A percentile compares a stretch with the other conserved stretches of the same genome.
Conservation (phyloP, 768 basidiomycete genomes). For the Chalciporus pseudorubinellus region DNA sequence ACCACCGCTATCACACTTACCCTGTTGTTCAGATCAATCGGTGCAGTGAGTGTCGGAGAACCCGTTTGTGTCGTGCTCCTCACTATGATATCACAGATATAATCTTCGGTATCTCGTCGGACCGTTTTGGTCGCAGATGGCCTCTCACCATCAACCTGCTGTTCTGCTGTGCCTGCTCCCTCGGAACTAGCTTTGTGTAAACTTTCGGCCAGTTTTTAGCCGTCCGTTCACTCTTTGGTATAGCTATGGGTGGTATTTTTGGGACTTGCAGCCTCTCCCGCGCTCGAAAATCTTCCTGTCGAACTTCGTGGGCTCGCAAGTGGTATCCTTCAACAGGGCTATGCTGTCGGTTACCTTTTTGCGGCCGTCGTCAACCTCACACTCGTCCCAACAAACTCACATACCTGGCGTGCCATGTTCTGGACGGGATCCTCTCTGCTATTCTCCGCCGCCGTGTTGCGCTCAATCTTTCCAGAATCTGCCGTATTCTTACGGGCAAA, state of each 20-base stretch:
- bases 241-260: slow-evolving; percentile 90
- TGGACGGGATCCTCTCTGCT: slow-evolving; percentile 79
- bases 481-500: slow-evolving; percentile 67
- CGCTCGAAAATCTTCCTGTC: slow-evolving; percentile 86
- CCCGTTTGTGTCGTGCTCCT: too few species aligned
- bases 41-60: slow-evolving; percentile 58
- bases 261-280: slow-evolving; percentile 79
- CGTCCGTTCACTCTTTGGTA: slow-evolving; percentile 78
- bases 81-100: slow-evolving; percentile 36
- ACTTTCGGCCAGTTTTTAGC: slow-evolving; percentile 80
- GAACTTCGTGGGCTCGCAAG: slow-evolving; percentile 82
- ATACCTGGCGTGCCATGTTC: slow-evolving; percentile 76
- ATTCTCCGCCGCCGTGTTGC: too few species aligned
- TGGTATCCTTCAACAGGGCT: slow-evolving; percentile 87
- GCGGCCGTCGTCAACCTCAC: slow-evolving; percentile 81
- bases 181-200: slow-evolving; percentile 77
- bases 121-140: slow-evolving; percentile 93
- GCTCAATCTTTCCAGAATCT: slow-evolving; percentile 75
- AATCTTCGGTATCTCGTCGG: slow-evolving; percentile 81
- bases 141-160: slow-evolving; percentile 77
- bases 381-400: slow-evolving; percentile 38
- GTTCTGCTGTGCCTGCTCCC: slow-evolving; percentile 66
- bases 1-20: slow-evolving; percentile 92
- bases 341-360: slow-evolving; percentile 82
- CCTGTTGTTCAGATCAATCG: slow-evolving; percentile 82